Evolutionary conservation across 371 early-diverging fungal genomes (phyloP).

Genomic region (Mucor circinelloides): DNA sequence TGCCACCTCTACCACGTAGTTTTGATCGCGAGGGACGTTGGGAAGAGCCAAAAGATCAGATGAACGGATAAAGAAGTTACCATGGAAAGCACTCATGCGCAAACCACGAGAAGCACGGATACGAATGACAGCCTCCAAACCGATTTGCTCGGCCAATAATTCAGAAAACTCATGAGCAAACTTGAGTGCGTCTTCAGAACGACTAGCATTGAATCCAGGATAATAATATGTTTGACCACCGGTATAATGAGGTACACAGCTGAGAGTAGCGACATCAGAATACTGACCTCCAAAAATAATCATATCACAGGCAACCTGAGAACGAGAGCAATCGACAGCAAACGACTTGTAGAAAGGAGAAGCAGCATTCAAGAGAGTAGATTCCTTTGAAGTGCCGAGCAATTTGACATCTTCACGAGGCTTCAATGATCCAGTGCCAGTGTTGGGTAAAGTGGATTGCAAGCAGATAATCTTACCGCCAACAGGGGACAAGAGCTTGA

Average conservation of each 20-base stretch:
- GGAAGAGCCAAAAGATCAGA: conserved; percentile 86
- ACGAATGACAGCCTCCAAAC: conserved; percentile 88
- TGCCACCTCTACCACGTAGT: conserved; percentile 78
- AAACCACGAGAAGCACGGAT: conserved; percentile 84
- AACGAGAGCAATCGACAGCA: conserved; percentile 76
- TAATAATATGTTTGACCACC: conserved; percentile 89
- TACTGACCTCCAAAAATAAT: conserved; percentile 75
- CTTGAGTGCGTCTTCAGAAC: conserved; percentile 66
- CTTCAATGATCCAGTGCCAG: conserved; percentile 71
- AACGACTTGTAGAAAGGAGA: conserved; percentile 78
- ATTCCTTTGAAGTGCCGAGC: conserved; percentile 55
- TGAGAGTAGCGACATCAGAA: conserved; percentile 82
- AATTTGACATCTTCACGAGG: conserved; percentile 62
- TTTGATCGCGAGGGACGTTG: conserved; percentile 85
- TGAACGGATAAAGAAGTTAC: conserved; percentile 84
- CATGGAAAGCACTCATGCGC: conserved; percentile 74
- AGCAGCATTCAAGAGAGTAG: conserved; percentile 50
- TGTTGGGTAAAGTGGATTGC: conserved; percentile 68
- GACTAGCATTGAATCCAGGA: conserved; percentile 69
- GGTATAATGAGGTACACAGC: conserved; percentile 78
- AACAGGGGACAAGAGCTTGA: conserved; percentile 68
- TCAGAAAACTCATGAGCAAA: conserved; percentile 71
- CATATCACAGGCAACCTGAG: conserved; percentile 83
- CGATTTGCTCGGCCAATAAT: conserved; percentile 70
- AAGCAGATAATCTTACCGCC: conserved; percentile 85